phyloP scores from a whole-genome alignment of 441 rosid genomes.

The Adansonia rubrostipa region DNA sequence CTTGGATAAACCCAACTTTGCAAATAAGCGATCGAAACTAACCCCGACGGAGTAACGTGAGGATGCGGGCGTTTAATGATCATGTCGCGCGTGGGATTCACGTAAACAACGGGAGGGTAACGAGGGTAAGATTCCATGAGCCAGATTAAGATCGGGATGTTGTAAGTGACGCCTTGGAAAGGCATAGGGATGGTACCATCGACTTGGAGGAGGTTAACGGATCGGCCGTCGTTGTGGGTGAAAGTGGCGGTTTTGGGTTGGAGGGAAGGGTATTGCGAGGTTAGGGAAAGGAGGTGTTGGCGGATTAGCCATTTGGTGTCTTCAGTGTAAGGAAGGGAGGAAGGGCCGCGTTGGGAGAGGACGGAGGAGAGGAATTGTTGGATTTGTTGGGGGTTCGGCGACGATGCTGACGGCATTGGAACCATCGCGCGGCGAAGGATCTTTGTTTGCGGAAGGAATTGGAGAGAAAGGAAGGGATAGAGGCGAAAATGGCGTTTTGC shows the following conservation, averaged over 20 bases:
- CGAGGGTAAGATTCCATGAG: slow-evolving; percentile 89
- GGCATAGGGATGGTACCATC: slow-evolving; percentile 91
- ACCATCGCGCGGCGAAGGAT: slow-evolving; percentile 39
- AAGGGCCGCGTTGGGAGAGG: slow-evolving; percentile 86
- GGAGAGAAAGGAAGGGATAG: neutral
- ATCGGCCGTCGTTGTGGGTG: slow-evolving; percentile 96
- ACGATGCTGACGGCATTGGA: slow-evolving; percentile 39
- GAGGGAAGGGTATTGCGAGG: slow-evolving; percentile 67
- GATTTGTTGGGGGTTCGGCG: slow-evolving; percentile 56
- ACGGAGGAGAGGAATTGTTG: slow-evolving; percentile 81
- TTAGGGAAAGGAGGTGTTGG: slow-evolving; percentile 76
- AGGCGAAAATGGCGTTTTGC: neutral
- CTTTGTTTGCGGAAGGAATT: neutral
- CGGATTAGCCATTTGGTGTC: slow-evolving; percentile 87
- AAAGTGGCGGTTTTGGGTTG: slow-evolving; percentile 87
- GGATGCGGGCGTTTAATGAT: slow-evolving; percentile 84
- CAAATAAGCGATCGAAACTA: slow-evolving; percentile 74
- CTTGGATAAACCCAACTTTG: slow-evolving; percentile 89
- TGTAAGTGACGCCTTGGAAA: slow-evolving; percentile 84
- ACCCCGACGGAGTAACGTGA: slow-evolving; percentile 83
- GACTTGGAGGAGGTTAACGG: slow-evolving; percentile 93
- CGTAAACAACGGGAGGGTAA: slow-evolving; percentile 84
- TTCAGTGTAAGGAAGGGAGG: slow-evolving; percentile 79
- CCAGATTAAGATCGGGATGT: slow-evolving; percentile 89
- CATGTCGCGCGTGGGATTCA: slow-evolving; percentile 97